Conservation (phyloP, 495 filamentous ascomycete genomes). For the Daldinia concentrica region DNA sequence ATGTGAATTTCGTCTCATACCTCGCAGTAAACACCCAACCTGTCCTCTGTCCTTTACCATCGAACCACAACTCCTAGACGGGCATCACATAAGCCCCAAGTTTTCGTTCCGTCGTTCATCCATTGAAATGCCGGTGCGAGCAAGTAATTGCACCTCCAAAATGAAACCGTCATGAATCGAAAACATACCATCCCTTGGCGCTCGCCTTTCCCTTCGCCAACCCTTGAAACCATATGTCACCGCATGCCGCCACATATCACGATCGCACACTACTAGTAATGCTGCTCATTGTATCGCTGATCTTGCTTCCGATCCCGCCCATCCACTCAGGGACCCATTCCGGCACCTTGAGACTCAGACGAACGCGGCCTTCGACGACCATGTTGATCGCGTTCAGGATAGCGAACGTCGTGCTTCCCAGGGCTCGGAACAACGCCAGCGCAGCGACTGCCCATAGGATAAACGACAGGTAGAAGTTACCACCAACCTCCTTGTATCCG, state of each 20-base stretch:
- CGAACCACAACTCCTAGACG: constrained; percentile 9
- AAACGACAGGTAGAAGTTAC: constrained; percentile 91
- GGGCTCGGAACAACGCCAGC: constrained; percentile 81
- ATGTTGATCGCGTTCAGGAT: constrained; percentile 83
- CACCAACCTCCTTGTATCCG: constrained; percentile 68
- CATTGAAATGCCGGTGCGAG: constrained; percentile 2
- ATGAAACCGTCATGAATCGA: constrained; percentile 5
- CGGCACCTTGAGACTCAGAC: constrained; percentile 63
- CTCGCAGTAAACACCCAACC: neutral
- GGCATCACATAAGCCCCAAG: constrained; percentile 6
- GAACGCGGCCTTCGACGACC: constrained; percentile 85
- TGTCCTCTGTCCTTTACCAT: neutral
- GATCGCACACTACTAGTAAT: constrained; percentile 50
- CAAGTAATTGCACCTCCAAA: constrained; percentile 9
- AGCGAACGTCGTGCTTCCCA: constrained; percentile 83
- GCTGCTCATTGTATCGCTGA: constrained; percentile 54
- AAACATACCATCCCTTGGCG: neutral
- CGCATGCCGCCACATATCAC: neutral
- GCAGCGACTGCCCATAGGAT: constrained; percentile 92
- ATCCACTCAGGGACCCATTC: constrained; percentile 62
- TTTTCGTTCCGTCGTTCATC: constrained; percentile 5
- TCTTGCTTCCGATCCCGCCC: constrained; percentile 53
- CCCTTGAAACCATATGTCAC: neutral
- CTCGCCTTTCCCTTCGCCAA: neutral
- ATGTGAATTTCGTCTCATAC: neutral